Conservation (phyloP, 2,329 filamentous ascomycete genomes). For the Ceratocystis alfenasii region DNA sequence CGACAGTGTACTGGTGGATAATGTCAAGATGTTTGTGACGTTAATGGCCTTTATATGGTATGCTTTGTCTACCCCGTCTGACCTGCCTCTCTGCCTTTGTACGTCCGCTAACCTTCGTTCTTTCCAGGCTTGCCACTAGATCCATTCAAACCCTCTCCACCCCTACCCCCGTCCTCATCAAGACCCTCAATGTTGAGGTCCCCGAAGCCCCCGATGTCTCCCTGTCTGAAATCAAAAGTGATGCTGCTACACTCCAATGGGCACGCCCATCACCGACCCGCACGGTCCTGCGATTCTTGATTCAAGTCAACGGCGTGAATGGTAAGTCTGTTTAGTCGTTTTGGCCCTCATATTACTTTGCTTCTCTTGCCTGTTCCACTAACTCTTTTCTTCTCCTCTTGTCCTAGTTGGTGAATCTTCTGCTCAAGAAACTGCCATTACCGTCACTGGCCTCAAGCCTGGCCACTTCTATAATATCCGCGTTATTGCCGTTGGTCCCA, state of each 20-base stretch:
- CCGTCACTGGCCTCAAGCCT: conserved; percentile 75
- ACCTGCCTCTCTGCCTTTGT: background rate
- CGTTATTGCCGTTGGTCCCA: conserved; percentile 79
- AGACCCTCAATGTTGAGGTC: conserved; percentile 85
- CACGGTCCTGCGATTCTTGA: conserved; percentile 72
- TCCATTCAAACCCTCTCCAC: conserved; percentile 82
- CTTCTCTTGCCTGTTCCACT: background rate
- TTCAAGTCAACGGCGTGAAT: conserved; percentile 87
- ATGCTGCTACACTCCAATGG: conserved; percentile 86
- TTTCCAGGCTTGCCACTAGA: conserved; percentile 65
- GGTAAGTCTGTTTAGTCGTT: conserved; percentile 41
- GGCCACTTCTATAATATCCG: conserved; percentile 87
- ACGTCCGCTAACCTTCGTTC: conserved; percentile 1
- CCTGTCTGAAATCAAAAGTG: conserved; percentile 74
- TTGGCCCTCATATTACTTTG: background rate
- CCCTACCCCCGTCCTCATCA: conserved; percentile 80
- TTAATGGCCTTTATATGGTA: conserved; percentile 22
- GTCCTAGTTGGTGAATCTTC: conserved; percentile 65
- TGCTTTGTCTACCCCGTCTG: conserved; percentile 7
- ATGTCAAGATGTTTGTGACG: conserved; percentile 23
- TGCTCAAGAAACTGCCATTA: conserved; percentile 61
- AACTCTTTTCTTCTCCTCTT: background rate
- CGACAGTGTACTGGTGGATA: conserved; percentile 21
- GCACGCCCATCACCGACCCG: conserved; percentile 55
- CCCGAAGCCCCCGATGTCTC: conserved; percentile 81